phyloP scores from a whole-genome alignment of 163 green algal genomes.

The Scenedesmus sp. region DNA sequence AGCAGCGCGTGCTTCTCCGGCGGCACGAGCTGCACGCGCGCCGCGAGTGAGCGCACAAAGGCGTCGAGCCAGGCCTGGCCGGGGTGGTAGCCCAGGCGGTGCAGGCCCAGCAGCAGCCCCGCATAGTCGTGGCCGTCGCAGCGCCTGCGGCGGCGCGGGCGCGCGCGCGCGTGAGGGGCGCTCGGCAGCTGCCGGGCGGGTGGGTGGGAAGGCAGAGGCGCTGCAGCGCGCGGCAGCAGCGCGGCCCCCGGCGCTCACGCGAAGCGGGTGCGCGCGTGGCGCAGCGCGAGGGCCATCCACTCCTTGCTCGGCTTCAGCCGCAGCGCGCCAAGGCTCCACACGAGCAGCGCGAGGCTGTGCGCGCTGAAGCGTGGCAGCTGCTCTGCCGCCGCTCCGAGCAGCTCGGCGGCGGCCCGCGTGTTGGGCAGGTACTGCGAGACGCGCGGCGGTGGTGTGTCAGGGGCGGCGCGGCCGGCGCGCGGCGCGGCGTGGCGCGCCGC shows the following conservation, averaged over 20 bases:
- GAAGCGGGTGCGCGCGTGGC: conserved; percentile 8
- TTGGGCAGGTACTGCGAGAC: conserved; percentile 21
- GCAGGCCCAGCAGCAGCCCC: conserved; percentile 26
- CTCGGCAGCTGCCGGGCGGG: neutral
- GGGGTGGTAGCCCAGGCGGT: conserved; percentile 31
- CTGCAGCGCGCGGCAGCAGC: neutral
- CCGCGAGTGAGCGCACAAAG: neutral
- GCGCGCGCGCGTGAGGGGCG: neutral
- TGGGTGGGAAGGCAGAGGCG: neutral
- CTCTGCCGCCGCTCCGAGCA: conserved; percentile 42
- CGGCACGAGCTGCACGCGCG: neutral
- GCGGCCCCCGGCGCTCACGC: neutral
- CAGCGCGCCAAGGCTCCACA: conserved; percentile 27
- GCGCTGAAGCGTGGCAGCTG: conserved; percentile 38
- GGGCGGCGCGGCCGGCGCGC: too few relatives aligned
- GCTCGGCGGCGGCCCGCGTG: conserved; percentile 12
- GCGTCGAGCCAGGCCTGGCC: conserved; percentile 30
- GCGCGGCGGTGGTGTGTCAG: neutral
- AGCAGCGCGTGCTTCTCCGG: neutral
- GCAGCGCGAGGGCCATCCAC: conserved; percentile 36
- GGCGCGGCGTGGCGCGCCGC: neutral
- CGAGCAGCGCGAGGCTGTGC: conserved; percentile 25
- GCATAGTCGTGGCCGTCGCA: conserved; percentile 20
- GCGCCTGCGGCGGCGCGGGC: neutral
- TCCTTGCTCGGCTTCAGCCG: conserved; percentile 46